Conservation (phyloP, 148 eudicot genomes). For the Fagopyrum homotropicum region DNA sequence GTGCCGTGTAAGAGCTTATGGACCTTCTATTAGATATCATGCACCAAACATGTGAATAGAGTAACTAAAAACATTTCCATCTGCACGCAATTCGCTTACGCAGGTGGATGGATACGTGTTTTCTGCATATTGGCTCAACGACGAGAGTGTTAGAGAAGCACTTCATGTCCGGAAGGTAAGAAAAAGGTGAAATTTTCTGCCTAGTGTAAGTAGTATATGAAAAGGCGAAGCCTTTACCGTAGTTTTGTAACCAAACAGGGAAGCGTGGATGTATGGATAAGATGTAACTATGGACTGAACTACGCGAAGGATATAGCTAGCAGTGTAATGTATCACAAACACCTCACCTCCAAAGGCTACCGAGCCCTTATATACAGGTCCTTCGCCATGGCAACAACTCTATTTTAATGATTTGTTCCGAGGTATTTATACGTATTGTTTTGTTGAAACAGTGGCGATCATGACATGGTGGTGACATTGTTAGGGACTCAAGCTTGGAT, state of each 20-base stretch:
- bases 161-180: slow-evolving; percentile 27
- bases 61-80: too few relatives aligned
- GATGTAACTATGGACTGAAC: slow-evolving; percentile 23
- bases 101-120: slow-evolving; percentile 24
- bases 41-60: neutral
- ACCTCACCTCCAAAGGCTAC: slow-evolving; percentile 29
- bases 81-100: neutral
- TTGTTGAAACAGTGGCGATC: slow-evolving; percentile 36
- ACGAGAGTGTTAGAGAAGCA: slow-evolving; percentile 25
- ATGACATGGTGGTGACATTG: slow-evolving; percentile 29
- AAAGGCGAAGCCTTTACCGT: too few relatives aligned
- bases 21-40: neutral
- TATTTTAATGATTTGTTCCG: neutral
- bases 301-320: neutral
- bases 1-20: slow-evolving; percentile 16
- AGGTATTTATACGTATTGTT: neutral
- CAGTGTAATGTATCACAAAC: slow-evolving; percentile 23
- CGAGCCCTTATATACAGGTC: slow-evolving; percentile 34
- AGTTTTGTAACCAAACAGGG: slow-evolving; percentile 16
- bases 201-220: too few relatives aligned
- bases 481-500: slow-evolving; percentile 44
- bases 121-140: slow-evolving; percentile 21
- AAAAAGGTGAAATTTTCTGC: neutral
- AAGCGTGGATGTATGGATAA: slow-evolving; percentile 19
- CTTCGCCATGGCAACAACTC: neutral